These are phyloP conservation scores for Trypanosoma melophagium DNA, from an alignment of 208 protist species.

Conservation along the genomic window DNA sequence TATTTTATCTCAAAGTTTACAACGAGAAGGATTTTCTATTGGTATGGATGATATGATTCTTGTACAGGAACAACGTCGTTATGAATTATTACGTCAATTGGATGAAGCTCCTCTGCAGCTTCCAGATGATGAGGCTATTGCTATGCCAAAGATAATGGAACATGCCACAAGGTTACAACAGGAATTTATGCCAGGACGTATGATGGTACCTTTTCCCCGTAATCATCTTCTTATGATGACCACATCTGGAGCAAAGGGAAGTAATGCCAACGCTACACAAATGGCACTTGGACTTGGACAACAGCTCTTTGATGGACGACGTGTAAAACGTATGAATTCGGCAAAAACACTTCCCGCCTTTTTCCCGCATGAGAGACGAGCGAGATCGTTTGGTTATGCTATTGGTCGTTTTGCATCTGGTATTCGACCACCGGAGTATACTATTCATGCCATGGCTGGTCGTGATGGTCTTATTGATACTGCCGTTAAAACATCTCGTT, in stretches of 20 bases:
- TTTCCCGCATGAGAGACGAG: constrained; percentile 69
- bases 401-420: constrained; percentile 98
- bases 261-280: constrained; percentile 98
- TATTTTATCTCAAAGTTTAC: constrained; percentile 95
- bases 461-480: constrained; percentile 99
- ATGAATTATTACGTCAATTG: constrained; percentile 70
- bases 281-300: constrained; percentile 96
- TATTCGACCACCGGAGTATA: constrained; percentile 98
- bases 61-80: constrained; percentile 60
- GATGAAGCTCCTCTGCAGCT: constrained; percentile 74
- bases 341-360: constrained; percentile 97
- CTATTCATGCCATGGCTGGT: constrained; percentile 99
- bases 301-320: constrained; percentile 98
- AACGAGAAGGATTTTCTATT: constrained; percentile 97
- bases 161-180: constrained; percentile 83
- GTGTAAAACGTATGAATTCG: constrained; percentile 95
- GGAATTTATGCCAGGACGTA: constrained; percentile 86
- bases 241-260: constrained; percentile 98
- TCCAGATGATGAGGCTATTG: constrained; percentile 75
- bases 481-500: constrained; percentile 99
- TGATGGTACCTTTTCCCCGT: constrained; percentile 93
- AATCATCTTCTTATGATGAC: constrained; percentile 99
- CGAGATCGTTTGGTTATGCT: constrained; percentile 89
- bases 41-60: constrained; percentile 98
- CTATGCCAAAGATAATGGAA: constrained; percentile 77